Evolutionary conservation across 208 protist species (phyloP), one percentile per base, ranked within the genome.

Genomic region (Leishmania tropica): DNA sequence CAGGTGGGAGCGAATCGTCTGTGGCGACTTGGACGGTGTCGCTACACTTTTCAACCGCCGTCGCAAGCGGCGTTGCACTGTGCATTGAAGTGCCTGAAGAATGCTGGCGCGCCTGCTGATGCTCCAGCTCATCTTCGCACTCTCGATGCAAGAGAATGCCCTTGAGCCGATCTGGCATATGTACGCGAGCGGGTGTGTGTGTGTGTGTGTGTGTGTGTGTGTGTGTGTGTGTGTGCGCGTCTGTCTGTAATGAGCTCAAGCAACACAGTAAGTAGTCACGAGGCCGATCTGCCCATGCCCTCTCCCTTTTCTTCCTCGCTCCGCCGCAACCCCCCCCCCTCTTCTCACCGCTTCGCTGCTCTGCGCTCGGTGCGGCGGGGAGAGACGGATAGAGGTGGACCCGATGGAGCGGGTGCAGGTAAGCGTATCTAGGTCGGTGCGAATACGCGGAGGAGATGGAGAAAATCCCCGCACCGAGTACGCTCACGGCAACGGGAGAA

Each of bases 61-160:
- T 68, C 15, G 62, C 31, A 31, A 68, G 62, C 31, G 31, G 31
- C n/a, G 28, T 24, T 15, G 45, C 21, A 3, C 47, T 19, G 45
- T 21, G 70, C 13, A 51, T 53, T 13, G 53, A 17, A 31, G 48
- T 17, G 15, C 31, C 28, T 2, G 73, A 24, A 17, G 47, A 64
- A 31, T 10, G 24, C n/a, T 56, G 24, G n/a, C 13, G n/a, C 6
- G 71, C 21, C 37, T 64, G 75, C 15, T 73, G 54, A 10, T 42
- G 17, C 0, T 80, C 35, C 54, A 58, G 51, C 15, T 79, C 81
- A 24, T 78, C 73, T 19, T 85, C 81, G 65, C 73, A 84, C 37
- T 64, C 11, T 37, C 72, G 80, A 68, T 85, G 78, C 35, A 68
- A 78, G 15, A 79, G 45, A 35, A 79, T 68, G 7, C 81, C 82